Conservation (phyloP, 2,329 filamentous ascomycete species). For the Leptographium radiaticola region DNA sequence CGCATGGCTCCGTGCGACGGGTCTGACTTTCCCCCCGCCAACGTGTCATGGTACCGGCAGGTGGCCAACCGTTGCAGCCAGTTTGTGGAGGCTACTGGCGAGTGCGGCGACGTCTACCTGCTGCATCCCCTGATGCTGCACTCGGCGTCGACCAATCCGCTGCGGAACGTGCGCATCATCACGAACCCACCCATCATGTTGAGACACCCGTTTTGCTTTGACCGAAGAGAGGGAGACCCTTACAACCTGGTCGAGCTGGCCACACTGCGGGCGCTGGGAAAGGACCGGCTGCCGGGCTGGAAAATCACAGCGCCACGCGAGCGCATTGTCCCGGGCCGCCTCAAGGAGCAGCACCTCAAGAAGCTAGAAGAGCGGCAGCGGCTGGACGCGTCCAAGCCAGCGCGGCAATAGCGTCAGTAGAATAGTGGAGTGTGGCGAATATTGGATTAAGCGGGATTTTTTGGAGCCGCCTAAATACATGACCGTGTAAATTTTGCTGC, state of each 20-base stretch:
- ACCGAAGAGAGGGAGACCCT: conserved; percentile 23
- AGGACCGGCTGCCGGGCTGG: conserved; percentile 36
- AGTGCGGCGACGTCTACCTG: conserved; percentile 42
- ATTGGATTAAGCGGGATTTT: not conserved
- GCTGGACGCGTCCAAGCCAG: conserved; percentile 1
- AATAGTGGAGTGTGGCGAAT: not conserved
- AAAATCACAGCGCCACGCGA: conserved; percentile 35
- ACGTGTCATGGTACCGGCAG: conserved; percentile 27
- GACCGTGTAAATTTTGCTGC: not conserved
- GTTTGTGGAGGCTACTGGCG: conserved; percentile 41
- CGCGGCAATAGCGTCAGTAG: not conserved
- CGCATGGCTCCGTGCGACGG: conserved; percentile 46
- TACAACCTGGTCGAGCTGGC: conserved; percentile 44
- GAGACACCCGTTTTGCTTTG: conserved; percentile 37
- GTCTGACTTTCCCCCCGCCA: conserved; percentile 28
- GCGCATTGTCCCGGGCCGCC: conserved; percentile 33
- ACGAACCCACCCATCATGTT: conserved; percentile 43
- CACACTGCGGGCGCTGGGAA: conserved; percentile 35
- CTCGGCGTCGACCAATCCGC: conserved; percentile 34
- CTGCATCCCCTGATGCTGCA: conserved; percentile 50
- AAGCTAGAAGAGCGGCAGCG: conserved; percentile 29
- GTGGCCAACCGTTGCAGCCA: conserved; percentile 26
- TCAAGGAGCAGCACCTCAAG: conserved; percentile 35
- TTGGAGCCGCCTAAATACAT: not conserved
- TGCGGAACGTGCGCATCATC: conserved; percentile 30